These are phyloP conservation scores for Lasiosphaeris hirsuta DNA, from an alignment of 495 filamentous ascomycete species.

Conservation along the genomic window DNA sequence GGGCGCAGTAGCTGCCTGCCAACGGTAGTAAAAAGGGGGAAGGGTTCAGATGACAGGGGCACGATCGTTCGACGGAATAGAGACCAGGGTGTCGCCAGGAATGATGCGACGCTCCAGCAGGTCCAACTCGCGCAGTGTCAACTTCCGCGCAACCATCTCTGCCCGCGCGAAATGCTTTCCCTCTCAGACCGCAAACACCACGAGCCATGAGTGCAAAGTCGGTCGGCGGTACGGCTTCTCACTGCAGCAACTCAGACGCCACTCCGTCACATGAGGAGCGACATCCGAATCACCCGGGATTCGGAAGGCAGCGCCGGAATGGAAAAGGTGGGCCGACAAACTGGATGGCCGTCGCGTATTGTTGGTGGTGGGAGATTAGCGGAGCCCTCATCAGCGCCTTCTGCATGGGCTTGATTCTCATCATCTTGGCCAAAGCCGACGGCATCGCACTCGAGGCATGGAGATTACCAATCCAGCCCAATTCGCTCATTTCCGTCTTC, in stretches of 20 bases:
- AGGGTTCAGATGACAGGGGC: slow-evolving; percentile 1
- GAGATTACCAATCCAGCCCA: slow-evolving; percentile 26
- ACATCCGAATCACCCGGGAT: too few relatives aligned
- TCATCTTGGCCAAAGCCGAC: slow-evolving; percentile 5
- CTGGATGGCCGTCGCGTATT: background rate
- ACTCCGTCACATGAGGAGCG: background rate
- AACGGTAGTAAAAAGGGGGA: slow-evolving; percentile 1
- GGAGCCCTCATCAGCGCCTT: slow-evolving; percentile 7
- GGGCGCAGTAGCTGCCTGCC: background rate
- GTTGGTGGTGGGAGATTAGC: slow-evolving; percentile 27
- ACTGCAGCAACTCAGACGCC: background rate
- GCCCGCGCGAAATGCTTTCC: background rate
- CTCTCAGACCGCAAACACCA: background rate
- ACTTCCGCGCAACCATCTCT: background rate
- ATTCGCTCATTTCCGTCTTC: slow-evolving; percentile 35
- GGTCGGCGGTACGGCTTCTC: background rate
- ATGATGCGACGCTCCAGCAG: background rate
- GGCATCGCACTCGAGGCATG: slow-evolving; percentile 5
- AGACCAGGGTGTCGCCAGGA: background rate
- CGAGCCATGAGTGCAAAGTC: background rate
- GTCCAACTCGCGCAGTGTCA: background rate
- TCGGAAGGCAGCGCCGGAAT: background rate
- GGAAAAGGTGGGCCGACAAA: background rate
- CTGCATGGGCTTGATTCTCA: slow-evolving; percentile 11
- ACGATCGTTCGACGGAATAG: too few relatives aligned